Percentiles rank a stretch among this genome's conserved stretches.
phyloP scores from a whole-genome alignment of 2,329 filamentous ascomycete genomes.

The Arthrobotrys pseudoclavata region DNA sequence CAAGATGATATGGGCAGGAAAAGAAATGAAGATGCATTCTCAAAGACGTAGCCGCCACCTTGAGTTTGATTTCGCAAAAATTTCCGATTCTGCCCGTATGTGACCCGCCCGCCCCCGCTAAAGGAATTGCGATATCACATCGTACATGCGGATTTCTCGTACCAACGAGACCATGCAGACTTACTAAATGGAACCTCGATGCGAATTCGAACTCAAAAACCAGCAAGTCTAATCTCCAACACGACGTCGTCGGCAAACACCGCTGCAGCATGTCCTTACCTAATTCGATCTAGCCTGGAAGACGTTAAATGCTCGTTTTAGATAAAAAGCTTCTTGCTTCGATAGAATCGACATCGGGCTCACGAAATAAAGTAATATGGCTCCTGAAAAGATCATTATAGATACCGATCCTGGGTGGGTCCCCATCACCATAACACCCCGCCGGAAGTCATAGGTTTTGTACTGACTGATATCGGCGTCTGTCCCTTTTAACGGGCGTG shows the following conservation, averaged over 20 bases:
- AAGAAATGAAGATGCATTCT: background rate
- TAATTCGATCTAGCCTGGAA: background rate
- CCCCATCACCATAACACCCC: background rate
- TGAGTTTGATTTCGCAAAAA: background rate
- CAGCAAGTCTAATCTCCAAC: conserved; percentile 3
- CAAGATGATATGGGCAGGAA: background rate
- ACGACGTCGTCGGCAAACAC: background rate
- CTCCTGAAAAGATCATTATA: conserved; percentile 84
- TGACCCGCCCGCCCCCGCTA: too few relatives aligned
- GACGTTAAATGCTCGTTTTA: background rate
- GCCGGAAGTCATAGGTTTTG: background rate
- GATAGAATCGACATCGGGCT: background rate
- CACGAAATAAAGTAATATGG: conserved; percentile 69
- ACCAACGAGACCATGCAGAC: too few relatives aligned
- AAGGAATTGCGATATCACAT: too few relatives aligned
- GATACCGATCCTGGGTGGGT: conserved; percentile 84
- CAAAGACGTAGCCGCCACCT: background rate
- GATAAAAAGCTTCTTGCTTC: background rate
- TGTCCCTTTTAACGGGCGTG: conserved; percentile 66
- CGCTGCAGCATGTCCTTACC: background rate
- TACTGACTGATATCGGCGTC: conserved; percentile 23
- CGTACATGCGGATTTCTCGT: too few relatives aligned
- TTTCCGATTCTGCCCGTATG: too few relatives aligned
- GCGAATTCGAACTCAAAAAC: background rate
- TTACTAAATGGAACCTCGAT: background rate